Base-by-base conservation (phyloP, 2,329 filamentous ascomycete genomes). In the Diatrype stigma region DNA sequence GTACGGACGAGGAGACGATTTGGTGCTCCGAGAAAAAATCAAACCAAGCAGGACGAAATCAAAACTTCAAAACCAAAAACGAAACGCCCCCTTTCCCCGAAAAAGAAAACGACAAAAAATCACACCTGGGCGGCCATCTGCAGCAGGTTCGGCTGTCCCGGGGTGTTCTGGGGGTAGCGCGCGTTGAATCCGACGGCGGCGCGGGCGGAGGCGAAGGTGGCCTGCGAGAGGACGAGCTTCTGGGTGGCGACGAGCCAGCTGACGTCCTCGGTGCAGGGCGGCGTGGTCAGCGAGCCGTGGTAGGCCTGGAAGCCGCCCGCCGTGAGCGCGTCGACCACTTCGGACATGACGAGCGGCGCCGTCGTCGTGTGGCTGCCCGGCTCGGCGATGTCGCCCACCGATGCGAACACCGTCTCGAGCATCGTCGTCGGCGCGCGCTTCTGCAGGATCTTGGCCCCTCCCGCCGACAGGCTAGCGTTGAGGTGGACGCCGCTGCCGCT, bases 171-270 rank as follows among this genome's bases (percentile, higher is more conserved):
- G 2, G 73, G 66, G 51, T 70, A 74, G 19, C 76, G 68, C 5
- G 73, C 65, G 64, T 79, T 79, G 65, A 74, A 77, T 30, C 73
- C 73, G 48, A 79, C 69, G 42, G 76, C 68, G 35, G 70, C 64
- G 48, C 72, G 69, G 16, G 67, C 73, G 45, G 62, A 64, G 44
- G 62, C 57, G 55, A 73, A 76, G 14, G 72, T 71, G 11, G 61
- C 45, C 8, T 66, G 59, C 4, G 69, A 68, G 38, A 78, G 56
- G 40, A 59, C 51, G 30, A 76, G 67, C 46, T 68, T 70, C 50
- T 72, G 62, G 3, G 73, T 72, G n/a, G 72, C 68, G 7, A 79
- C 74, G 48, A 75, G 69, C 76, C 76, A 79, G 52, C 62, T 62
- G 28, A 79, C 74, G 21, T 68, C 70, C 59, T 79, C 75, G 14